Base-by-base conservation (phyloP, 441 rosid species). In the Gossypium davidsonii region DNA sequence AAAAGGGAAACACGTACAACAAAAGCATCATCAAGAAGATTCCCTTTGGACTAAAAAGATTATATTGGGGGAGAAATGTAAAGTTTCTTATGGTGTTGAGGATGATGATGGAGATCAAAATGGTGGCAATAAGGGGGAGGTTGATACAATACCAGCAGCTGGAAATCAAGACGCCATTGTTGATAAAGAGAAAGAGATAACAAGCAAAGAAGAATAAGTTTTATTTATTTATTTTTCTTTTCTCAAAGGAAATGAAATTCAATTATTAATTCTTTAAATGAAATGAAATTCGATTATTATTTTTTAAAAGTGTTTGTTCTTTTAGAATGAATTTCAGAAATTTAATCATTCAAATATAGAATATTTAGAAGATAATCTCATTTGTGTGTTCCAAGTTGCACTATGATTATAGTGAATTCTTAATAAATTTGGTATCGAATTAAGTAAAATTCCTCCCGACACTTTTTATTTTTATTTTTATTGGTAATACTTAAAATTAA, bases 31-130 rank as follows among this genome's bases (percentile, higher is more conserved):
- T 37, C 61, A 74, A 5, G 90, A 87, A 2, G 87, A 85, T 0
- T 89, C 88, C 0, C 67, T 91, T 5, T 82, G 90, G 82, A 84
- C 28, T 39, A 87, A 85, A 70, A 80, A 88, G 9, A 89, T 91
- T 2, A 86, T 91, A 77, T 81, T 91, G 73, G 92, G 94, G 17
- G 97, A 83, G 44, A 91, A 84, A 76, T 91, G 97, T 70, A 83
- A 59, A 69, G 82, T 83, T 7, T 81, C 82, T 2, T 14, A 25
- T 12, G 15, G 12, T 25, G 2, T 11, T 11, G 17, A 58, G 0
- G 63, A 58, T 25, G 63, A 25, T 3, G 85, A 77, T 12, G 88
- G 74, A 0, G 86, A 76, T 4, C 83, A 78, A 0, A 80, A 56
- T 12, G 79, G 26, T 6, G 15, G 15, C n/a, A n/a, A n/a, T 51